These are phyloP conservation scores for Boletus sp. DNA, from an alignment of 1,284 basidiomycete genomes.

Conservation along the genomic window DNA sequence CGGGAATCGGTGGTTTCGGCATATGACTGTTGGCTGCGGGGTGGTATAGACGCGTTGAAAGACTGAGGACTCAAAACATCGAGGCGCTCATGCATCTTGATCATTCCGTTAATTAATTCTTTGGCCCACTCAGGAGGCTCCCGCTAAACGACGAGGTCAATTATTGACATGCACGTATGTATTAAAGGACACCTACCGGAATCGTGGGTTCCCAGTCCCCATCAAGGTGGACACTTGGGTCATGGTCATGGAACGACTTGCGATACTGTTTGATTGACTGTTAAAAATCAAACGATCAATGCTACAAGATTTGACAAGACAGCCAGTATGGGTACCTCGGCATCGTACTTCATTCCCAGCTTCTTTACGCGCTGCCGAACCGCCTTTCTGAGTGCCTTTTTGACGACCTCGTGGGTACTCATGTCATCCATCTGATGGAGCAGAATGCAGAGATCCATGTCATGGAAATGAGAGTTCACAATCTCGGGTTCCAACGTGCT, in stretches of 20 bases:
- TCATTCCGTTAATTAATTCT: constrained; percentile 70
- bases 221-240: constrained; percentile 61
- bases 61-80: constrained; percentile 74
- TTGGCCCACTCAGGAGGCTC: constrained; percentile 80
- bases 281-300: constrained; percentile 16
- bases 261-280: constrained; percentile 75
- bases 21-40: constrained; percentile 39
- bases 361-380: constrained; percentile 76
- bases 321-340: constrained; percentile 60
- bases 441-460: constrained; percentile 76
- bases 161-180: neutral
- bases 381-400: constrained; percentile 78
- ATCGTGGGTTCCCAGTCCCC: constrained; percentile 43
- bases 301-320: neutral
- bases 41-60: constrained; percentile 36
- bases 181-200: constrained; percentile 33
- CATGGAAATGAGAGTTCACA: constrained; percentile 72
- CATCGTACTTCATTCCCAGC: constrained; percentile 79
- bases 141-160: constrained; percentile 33
- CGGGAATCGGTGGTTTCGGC: constrained; percentile 38
- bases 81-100: constrained; percentile 71
- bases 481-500: constrained; percentile 67
- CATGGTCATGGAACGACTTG: constrained; percentile 74
- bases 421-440: constrained; percentile 73
- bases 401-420: constrained; percentile 69